Conservation (phyloP, 176 grass and related monocot species). For the Microstegium vimineum region DNA sequence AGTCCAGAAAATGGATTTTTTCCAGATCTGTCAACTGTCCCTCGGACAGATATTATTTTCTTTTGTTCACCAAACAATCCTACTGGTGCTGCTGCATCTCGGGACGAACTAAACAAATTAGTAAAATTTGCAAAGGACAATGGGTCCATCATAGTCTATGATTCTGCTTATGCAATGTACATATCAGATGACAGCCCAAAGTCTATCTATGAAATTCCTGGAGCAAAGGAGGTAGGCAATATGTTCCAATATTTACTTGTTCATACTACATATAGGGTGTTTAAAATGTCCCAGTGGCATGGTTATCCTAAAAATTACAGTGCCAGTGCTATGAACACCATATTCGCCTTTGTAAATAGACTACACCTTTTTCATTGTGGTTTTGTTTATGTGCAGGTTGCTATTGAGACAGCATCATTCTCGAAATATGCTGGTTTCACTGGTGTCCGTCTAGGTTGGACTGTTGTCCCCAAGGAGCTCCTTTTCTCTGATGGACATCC, state of each 20-base stretch:
- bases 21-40: conserved; percentile 70
- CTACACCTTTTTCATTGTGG: no score
- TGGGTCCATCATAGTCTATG: no score
- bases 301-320: background rate
- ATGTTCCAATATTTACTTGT: background rate
- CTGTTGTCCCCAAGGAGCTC: no score
- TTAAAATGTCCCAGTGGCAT: no score
- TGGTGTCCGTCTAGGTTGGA: no score
- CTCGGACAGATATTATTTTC: conserved; percentile 78
- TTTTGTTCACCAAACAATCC: conserved; percentile 97
- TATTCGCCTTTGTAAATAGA: no score
- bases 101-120: conserved; percentile 56
- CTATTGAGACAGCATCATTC: no score
- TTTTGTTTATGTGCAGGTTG: no score
- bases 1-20: conserved; percentile 79
- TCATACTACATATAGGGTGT: background rate
- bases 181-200: conserved; percentile 79
- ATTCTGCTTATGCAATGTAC: conserved; percentile 33
- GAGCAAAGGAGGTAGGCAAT: conserved; percentile 74
- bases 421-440: no score
- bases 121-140: no score
- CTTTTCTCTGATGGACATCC: no score
- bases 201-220: conserved; percentile 95
- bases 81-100: conserved; percentile 68
- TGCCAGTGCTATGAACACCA: no score